Base-by-base conservation (phyloP, 345 rosid species). In the Combretum micranthum region DNA sequence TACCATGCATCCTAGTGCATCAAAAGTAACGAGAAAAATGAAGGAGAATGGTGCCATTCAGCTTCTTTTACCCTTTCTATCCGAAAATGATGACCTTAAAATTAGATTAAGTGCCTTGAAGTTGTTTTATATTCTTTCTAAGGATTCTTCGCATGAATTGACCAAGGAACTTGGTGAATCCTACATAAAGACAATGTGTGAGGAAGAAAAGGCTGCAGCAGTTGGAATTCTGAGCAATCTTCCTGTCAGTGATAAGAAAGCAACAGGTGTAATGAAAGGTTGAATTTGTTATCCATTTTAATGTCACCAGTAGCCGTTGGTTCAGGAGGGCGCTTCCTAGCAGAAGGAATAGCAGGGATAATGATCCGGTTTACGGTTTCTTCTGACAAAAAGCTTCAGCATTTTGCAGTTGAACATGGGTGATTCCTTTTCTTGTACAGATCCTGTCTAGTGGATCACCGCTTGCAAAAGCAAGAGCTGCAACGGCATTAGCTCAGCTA, bases 21-120 rank as follows among this genome's bases (percentile, higher is more conserved):
- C 79, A 46, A 72, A 72, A 55, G 75, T 83, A 11, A 68, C 83
- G 59, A 76, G 75, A 53, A 83, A 77, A 62, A 83, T 85, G 88
- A 80, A 73, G 64, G 83, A 83, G 76, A 83, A 70, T 55, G 72
- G 86, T 13, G 85, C 83, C 9, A 47, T 80, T 49, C 86, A 73
- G 71, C 82, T 85, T 44, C 84, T 85, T 13, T 65, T 83, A 44
- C 93, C 88, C n/a, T 85, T 85, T 22, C 69, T 85, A 21, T 55
- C 56, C 1, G 93, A 83, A 44, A 68, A 55, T 52, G 72, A 66
- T 54, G n/a, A n/a, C n/a, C 15, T 44, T 12, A 83, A 78, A 58
- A 72, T n/a, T 60, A 77, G 86, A 75, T 66, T 61, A 4, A 69
- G 63, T 2, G 82, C 88, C 2, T 58, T 85, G 68, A 69, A 83